Evolutionary conservation across 768 basidiomycete genomes (phyloP).

Genomic region (Strobilomyces confusus): DNA sequence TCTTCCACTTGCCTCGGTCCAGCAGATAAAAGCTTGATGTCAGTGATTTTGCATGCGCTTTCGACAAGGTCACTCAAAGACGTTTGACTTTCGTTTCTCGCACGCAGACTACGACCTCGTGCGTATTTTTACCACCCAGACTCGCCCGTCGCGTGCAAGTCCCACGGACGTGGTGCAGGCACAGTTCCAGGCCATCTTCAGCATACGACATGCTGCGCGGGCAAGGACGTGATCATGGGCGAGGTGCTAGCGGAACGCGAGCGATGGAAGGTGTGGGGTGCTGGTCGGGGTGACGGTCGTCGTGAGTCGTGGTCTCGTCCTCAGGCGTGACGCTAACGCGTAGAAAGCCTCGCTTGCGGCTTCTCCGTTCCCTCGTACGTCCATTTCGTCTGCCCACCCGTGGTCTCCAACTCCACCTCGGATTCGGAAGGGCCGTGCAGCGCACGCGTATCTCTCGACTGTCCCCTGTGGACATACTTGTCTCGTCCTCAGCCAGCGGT

Average conservation of each 20-base stretch:
- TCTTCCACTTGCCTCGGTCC: slow-evolving; percentile 55
- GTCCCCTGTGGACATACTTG: too few species aligned
- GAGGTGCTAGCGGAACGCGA: slow-evolving; percentile 34
- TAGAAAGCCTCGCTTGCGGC: too few species aligned
- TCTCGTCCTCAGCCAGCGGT: too few species aligned
- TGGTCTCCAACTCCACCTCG: too few species aligned
- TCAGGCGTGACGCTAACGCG: neutral
- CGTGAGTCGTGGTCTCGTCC: slow-evolving; percentile 31
- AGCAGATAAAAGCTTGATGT: slow-evolving; percentile 59
- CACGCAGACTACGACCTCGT: slow-evolving; percentile 73
- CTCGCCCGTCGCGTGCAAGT: slow-evolving; percentile 42
- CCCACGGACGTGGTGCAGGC: slow-evolving; percentile 52
- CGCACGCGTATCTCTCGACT: too few species aligned
- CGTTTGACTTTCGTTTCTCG: neutral
- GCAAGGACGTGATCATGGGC: slow-evolving; percentile 34
- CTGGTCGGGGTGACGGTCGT: slow-evolving; percentile 53
- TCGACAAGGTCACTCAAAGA: neutral
- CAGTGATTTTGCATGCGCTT: slow-evolving; percentile 19
- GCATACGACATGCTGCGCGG: slow-evolving; percentile 66
- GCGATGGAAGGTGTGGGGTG: slow-evolving; percentile 60
- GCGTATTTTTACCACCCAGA: slow-evolving; percentile 76
- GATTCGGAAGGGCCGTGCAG: too few species aligned
- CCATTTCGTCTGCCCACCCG: too few species aligned
- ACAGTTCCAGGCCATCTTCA: slow-evolving; percentile 64
- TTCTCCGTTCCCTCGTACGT: too few species aligned